A percentile compares a stretch with the other conserved stretches of the same genome.
These are phyloP conservation scores for Solanum etuberosum DNA, from an alignment of 257 asterid genomes.

Conservation along the genomic window DNA sequence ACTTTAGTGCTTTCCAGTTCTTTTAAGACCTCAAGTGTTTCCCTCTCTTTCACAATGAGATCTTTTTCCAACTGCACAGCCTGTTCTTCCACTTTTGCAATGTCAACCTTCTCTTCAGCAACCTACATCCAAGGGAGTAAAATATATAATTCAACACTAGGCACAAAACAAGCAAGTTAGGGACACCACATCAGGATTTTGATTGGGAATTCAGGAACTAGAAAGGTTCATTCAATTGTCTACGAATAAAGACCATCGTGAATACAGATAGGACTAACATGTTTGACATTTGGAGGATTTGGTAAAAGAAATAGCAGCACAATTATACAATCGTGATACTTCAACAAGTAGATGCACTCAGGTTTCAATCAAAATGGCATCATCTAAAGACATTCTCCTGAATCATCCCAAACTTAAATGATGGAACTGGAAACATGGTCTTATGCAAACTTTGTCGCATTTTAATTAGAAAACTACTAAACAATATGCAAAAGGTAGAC, in stretches of 20 bases:
- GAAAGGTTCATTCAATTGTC: background rate
- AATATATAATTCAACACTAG: background rate
- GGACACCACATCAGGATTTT: background rate
- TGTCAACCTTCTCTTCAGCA: slow-evolving; percentile 21
- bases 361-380: background rate
- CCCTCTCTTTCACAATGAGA: slow-evolving; percentile 60
- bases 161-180: background rate
- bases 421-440: background rate
- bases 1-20: slow-evolving; percentile 61
- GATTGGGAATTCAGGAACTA: background rate
- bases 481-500: background rate
- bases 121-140: background rate
- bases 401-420: background rate
- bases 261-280: background rate
- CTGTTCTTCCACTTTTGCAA: slow-evolving; percentile 54
- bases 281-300: background rate
- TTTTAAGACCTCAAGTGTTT: slow-evolving; percentile 66
- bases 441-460: background rate
- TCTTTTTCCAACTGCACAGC: slow-evolving; percentile 58
- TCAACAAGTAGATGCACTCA: background rate
- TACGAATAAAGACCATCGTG: background rate
- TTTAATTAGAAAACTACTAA: background rate
- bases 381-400: background rate
- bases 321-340: background rate
- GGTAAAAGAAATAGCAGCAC: background rate